Evolutionary conservation across 345 rosid species (phyloP), one percentile per base, ranked within the genome.

Genomic region (Rhodamnia rubescens): DNA sequence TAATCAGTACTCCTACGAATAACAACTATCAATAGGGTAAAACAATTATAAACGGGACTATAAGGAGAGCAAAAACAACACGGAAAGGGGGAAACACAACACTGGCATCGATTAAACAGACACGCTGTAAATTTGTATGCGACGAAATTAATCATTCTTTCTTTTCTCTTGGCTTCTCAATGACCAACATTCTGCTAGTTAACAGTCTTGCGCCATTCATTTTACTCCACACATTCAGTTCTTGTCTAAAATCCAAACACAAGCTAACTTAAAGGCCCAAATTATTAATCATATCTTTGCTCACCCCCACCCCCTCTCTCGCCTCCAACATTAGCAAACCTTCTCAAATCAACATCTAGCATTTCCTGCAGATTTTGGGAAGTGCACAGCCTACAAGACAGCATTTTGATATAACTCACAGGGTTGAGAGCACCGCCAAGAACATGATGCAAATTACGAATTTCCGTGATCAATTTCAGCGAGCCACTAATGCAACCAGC

Each of bases 401-500:
- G 20, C 80, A 32, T 36, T 8, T 47, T 2, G 26, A 84, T 47
- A 85, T 29, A 18, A 89, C 96, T 92, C 52, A 97, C 99, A 53
- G 99, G 98, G 87, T 97, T 97, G 84, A 97, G 95, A 82, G 95
- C 90, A 86, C 99, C 99, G 42, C 99, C 99, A 89, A 97, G 84
- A 82, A 97, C 89, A 89, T 97, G 98, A 91, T 97, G 99, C 94
- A 95, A 91, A 86, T 88, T 93, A 88, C 99, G 98, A 87, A 95
- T 88, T 91, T 93, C 92, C 44, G 95, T 90, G 74, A 97, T 85
- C 88, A 97, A 69, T 89, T 95, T 90, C 86, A 86, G 86, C 27
- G 97, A 86, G 86, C 99, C 99, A 90, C 99, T 96, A 53, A 97
- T 90, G 91, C 97, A 96, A 85, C 99, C 99, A 74, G 91, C 99